A percentile compares a stretch with the other conserved stretches of the same genome.
Evolutionary conservation across 2,329 filamentous ascomycete species (phyloP).

Genomic region (Calonectria ilicicola): DNA sequence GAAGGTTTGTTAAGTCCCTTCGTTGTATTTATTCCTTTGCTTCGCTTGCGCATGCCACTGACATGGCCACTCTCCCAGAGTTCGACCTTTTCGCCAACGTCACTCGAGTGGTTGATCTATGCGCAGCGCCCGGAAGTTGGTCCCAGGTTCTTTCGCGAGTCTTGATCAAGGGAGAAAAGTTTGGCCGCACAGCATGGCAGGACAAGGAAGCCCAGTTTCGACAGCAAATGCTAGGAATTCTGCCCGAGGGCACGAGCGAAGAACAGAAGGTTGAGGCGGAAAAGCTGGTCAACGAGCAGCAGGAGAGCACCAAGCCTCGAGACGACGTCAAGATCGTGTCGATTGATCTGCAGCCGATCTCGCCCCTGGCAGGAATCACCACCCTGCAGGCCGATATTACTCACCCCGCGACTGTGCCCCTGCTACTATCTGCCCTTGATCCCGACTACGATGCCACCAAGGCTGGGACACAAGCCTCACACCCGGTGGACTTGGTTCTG

Average conservation of each 20-base stretch:
- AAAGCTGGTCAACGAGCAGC: slow-evolving; percentile 29
- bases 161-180: slow-evolving; percentile 92
- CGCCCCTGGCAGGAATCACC: slow-evolving; percentile 89
- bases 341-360: slow-evolving; percentile 96
- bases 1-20: slow-evolving; percentile 63
- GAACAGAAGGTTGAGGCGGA: slow-evolving; percentile 33
- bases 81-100: slow-evolving; percentile 94
- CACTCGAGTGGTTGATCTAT: slow-evolving; percentile 93
- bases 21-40: neutral
- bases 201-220: slow-evolving; percentile 79
- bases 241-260: slow-evolving; percentile 48
- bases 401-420: slow-evolving; percentile 92
- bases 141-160: slow-evolving; percentile 95
- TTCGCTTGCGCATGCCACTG: slow-evolving; percentile 15
- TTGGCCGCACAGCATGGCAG: slow-evolving; percentile 88
- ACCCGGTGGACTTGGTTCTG: slow-evolving; percentile 91
- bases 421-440: slow-evolving; percentile 87
- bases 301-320: slow-evolving; percentile 57
- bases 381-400: slow-evolving; percentile 97
- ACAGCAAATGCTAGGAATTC: slow-evolving; percentile 69
- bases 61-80: slow-evolving; percentile 62
- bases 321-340: slow-evolving; percentile 92
- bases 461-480: slow-evolving; percentile 66
- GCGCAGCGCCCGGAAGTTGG: slow-evolving; percentile 96
- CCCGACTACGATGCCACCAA: slow-evolving; percentile 68